Evolutionary conservation across 1,284 basidiomycete species (phyloP), one percentile per base, ranked within the genome.

Genomic region (Ceraceosorus guamensis): DNA sequence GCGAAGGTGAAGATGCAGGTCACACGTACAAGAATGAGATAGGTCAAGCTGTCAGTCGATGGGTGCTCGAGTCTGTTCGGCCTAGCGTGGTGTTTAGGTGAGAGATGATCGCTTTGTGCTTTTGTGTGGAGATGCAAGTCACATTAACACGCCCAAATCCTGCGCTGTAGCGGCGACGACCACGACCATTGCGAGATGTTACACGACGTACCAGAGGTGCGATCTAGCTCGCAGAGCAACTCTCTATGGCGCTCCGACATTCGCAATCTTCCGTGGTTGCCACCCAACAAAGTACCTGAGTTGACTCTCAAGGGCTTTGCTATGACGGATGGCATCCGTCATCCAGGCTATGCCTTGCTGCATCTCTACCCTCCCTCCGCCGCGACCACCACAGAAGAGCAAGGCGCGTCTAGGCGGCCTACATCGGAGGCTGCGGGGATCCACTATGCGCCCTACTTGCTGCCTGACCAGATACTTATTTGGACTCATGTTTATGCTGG

Each of bases 141-240:
- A n/a, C n/a, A n/a, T n/a, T n/a, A n/a, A n/a, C 37, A 8, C 37
- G 37, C n/a, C 8, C 37, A 8, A 41, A 41, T 41, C 37, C 37
- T 41, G 8, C 37, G n/a, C 37, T 8, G 8, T 41, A 41, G 37
- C 44, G 70, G 70, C 10, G 68, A 72, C 32, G 68, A 72, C 46
- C 70, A 72, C 53, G 68, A 72, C 45, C 68, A 72, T 46, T 72
- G 70, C 55, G 68, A 72, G 39, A 55, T 59, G 31, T 53, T 65
- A 2, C 70, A 72, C 52, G n/a, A 5, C 5, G 31, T 13, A 7
- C n/a, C n/a, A n/a, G n/a, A n/a, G n/a, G n/a, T n/a, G n/a, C n/a
- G n/a, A n/a, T n/a, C n/a, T n/a, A n/a, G n/a, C n/a, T 34, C 7
- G 8, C 6, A 24, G 30, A 14, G 44, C 8, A 46, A 46, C 7